Percentiles rank a stretch among this genome's conserved stretches.
Evolutionary conservation across 352 stramenopile species (phyloP).

Genomic region (Phytophthora niederhauseri): DNA sequence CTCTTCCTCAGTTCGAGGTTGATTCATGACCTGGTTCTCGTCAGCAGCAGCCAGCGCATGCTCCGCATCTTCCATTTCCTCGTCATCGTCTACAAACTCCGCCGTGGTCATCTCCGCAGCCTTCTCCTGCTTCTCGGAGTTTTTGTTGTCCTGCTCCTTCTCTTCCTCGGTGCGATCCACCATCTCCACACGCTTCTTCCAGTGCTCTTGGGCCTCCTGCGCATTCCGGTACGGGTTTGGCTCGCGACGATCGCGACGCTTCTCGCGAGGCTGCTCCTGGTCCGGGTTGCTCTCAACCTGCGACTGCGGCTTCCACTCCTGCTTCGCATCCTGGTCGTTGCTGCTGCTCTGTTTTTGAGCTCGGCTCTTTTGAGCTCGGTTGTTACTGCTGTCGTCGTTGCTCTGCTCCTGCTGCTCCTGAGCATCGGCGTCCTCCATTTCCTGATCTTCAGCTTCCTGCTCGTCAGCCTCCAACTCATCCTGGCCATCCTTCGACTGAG

Average conservation of each 20-base stretch:
- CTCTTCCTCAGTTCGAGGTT: conserved; percentile 52
- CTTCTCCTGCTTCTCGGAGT: conserved; percentile 42
- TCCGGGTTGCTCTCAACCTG: conserved; percentile 47
- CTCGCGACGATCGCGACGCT: conserved; percentile 82
- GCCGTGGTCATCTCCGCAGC: conserved; percentile 52
- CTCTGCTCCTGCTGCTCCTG: conserved; percentile 64
- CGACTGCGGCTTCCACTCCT: conserved; percentile 64
- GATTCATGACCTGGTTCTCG: conserved; percentile 73
- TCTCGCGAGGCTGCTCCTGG: conserved; percentile 61
- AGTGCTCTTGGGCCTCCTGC: conserved; percentile 97
- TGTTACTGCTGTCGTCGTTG: conserved; percentile 66
- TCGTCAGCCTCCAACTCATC: conserved; percentile 71
- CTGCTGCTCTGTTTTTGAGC: conserved; percentile 56
- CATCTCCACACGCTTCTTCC: conserved; percentile 96
- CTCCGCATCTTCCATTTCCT: conserved; percentile 68
- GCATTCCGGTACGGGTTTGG: conserved; percentile 97
- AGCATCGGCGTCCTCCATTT: conserved; percentile 49
- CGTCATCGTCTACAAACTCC: conserved; percentile 72
- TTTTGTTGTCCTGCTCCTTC: conserved; percentile 41
- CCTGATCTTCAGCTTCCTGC: conserved; percentile 49
- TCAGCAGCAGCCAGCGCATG: conserved; percentile 69
- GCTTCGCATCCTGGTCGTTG: conserved; percentile 60
- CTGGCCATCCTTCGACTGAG: conserved; percentile 85
- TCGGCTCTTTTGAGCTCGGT: conserved; percentile 50
- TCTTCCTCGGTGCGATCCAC: conserved; percentile 63